Evolutionary conservation across 2,329 filamentous ascomycete genomes (phyloP), one percentile per base, ranked within the genome.

Genomic region (Aspergillus terreus): DNA sequence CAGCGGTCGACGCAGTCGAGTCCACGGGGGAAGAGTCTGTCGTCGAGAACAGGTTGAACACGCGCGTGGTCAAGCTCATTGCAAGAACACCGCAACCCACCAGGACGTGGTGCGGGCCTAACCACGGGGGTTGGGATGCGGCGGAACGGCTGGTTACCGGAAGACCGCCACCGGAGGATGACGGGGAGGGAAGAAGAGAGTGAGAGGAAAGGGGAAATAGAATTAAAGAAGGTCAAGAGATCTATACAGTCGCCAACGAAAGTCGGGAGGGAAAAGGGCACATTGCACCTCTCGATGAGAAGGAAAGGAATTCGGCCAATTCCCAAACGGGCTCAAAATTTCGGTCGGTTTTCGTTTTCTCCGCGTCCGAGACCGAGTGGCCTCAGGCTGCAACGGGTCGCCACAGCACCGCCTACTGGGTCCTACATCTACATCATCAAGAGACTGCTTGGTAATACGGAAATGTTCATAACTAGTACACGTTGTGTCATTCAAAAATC

Each of bases 1-100:
- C 62, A 46, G 64, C 60, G 19, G 40, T 19, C 50, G 67, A 62
- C 41, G 53, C 35, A 36, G 57, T 42, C 47, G 69, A 58, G 47
- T 65, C 59, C 36, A 61, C 50, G 52, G 61, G 54, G 52, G 68
- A 56, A 56, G 60, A 60, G 54, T 63, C 65, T 61, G 66, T 72
- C 68, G 71, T 67, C 57, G 78, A 71, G 69, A 82, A 78, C 68
- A 80, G 68, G 66, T 72, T 76, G 65, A 75, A 70, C 63, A 82
- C 71, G 59, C 76, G 75, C 67, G 79, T 80, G 68, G 76, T 76
- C 71, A 81, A 71, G 75, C 79, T 82, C 81, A 82, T 83, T 73
- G 73, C 78, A 72, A 63, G 57, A 55, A 58, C 55, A 63, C 63
- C 59, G 55, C 53, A 62, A 59, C 62, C 65, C 63, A 62, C 65